phyloP scores from a whole-genome alignment of 805 yeast species.

The Candida ascalaphidarum region DNA sequence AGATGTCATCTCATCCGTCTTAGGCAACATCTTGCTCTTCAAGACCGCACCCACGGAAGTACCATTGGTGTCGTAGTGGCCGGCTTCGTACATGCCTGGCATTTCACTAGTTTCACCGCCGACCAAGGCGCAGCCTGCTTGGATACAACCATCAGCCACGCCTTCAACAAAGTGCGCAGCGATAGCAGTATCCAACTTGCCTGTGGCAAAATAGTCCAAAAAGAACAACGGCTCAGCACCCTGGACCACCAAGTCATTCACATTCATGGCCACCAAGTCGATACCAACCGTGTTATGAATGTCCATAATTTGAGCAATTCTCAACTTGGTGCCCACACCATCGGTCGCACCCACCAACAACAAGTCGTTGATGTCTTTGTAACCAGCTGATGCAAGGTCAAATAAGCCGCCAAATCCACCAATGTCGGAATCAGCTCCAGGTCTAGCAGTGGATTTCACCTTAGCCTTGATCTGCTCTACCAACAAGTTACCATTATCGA shows the following conservation, averaged over 20 bases:
- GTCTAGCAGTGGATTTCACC: constrained; percentile 87
- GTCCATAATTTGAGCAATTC: constrained; percentile 83
- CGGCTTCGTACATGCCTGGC: constrained; percentile 97
- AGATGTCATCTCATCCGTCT: constrained; percentile 50
- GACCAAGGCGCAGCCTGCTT: constrained; percentile 93
- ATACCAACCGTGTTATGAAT: constrained; percentile 98
- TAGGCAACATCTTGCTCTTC: constrained; percentile 69
- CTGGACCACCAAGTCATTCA: constrained; percentile 94
- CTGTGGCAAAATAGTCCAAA: constrained; percentile 94
- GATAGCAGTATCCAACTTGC: constrained; percentile 72
- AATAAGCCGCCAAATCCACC: constrained; percentile 99
- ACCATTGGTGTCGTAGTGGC: constrained; percentile 97
- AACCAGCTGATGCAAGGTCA: constrained; percentile 85
- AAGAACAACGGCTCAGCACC: constrained; percentile 98
- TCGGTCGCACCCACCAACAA: constrained; percentile 95
- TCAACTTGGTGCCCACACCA: constrained; percentile 96
- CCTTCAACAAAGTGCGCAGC: constrained; percentile 90
- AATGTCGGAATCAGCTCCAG: constrained; percentile 96
- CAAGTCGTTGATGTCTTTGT: constrained; percentile 66
- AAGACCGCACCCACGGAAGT: constrained; percentile 96
- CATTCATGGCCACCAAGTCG: constrained; percentile 98
- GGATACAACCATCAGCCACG: constrained; percentile 93
- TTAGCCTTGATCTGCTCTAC: constrained; percentile 85
- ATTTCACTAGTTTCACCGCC: constrained; percentile 99
- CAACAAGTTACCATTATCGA: constrained; percentile 85